Conservation (phyloP, 306 rosid genomes). For the Rosa chinensis region DNA sequence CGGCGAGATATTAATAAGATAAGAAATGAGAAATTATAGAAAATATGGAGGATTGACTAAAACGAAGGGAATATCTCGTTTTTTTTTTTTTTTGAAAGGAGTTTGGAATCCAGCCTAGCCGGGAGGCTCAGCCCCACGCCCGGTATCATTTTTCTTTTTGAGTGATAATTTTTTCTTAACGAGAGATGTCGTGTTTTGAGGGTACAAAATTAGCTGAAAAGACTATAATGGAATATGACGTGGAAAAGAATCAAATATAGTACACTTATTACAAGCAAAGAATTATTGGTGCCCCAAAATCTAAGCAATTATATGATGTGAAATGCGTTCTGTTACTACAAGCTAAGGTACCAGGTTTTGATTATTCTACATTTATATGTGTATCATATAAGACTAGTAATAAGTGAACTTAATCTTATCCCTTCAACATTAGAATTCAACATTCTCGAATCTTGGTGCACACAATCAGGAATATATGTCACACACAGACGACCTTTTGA, state of each 20-base stretch:
- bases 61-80: not conserved
- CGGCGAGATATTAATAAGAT: not conserved
- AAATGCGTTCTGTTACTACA: not conserved
- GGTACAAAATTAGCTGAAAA: not conserved
- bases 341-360: not conserved
- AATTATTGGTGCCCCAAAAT: conserved; percentile 1
- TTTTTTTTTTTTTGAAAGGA: too few species aligned
- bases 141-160: not conserved
- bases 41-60: not conserved
- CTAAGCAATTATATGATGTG: not conserved
- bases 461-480: too few species aligned
- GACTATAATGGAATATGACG: not conserved
- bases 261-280: not conserved
- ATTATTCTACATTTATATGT: not conserved
- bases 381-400: not conserved
- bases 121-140: too few species aligned
- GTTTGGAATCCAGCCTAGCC: too few species aligned
- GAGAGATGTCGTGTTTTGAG: not conserved
- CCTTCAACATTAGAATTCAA: not conserved
- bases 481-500: too few species aligned
- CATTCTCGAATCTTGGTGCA: not conserved
- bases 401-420: not conserved
- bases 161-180: not conserved
- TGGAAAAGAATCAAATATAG: not conserved
- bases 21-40: not conserved